Conservation (phyloP, 2,329 filamentous ascomycete species). For the Mycosphaerella sp. region DNA sequence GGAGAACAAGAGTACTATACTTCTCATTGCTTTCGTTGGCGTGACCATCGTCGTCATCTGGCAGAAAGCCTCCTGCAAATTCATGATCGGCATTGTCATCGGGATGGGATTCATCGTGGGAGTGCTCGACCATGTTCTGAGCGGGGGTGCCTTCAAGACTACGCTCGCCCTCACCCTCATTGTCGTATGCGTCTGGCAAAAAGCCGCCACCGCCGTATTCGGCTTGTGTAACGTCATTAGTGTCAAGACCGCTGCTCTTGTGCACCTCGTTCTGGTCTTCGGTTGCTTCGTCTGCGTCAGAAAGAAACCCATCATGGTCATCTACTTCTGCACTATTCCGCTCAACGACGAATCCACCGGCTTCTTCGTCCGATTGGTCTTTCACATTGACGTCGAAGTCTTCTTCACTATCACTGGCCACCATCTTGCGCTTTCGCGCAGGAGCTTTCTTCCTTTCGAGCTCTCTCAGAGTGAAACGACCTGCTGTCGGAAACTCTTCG, state of each 20-base stretch:
- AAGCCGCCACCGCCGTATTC: conserved; percentile 15
- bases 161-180: not conserved
- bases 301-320: not conserved
- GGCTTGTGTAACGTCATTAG: conserved; percentile 32
- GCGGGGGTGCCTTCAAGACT: not conserved
- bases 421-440: conserved; percentile 5
- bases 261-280: conserved; percentile 10
- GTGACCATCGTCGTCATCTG: conserved; percentile 9
- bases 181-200: not conserved
- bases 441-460: conserved; percentile 4
- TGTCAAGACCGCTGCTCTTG: conserved; percentile 23
- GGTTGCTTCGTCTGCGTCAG: not conserved
- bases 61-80: conserved; percentile 19
- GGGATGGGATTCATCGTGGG: too few species aligned
- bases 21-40: conserved; percentile 13
- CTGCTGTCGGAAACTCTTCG: conserved; percentile 21
- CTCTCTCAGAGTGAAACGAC: conserved; percentile 21
- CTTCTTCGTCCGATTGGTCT: not conserved
- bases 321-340: conserved; percentile 18
- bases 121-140: not conserved
- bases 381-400: not conserved
- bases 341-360: conserved; percentile 6
- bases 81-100: conserved; percentile 26
- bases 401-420: conserved; percentile 5
- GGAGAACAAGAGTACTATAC: too few species aligned